Evolutionary conservation across 139 green algal species (phyloP).

Genomic region (Raphidocelis subcapitata): DNA sequence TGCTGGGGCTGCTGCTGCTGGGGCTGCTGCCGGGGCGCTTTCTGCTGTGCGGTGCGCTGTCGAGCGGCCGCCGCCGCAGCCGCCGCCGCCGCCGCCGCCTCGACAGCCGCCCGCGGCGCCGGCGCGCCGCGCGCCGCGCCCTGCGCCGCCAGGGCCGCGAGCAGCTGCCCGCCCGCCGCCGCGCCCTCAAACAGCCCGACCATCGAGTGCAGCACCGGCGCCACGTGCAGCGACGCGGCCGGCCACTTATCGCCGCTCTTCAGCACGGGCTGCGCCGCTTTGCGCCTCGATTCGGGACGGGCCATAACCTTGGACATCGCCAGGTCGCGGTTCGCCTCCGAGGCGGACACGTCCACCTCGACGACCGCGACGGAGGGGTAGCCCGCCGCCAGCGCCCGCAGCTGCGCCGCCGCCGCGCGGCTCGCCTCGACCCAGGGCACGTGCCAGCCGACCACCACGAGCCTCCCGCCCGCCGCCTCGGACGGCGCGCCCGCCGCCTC

Average conservation of each 20-base stretch:
- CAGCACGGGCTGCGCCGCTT: conserved; percentile 9
- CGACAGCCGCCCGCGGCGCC: background rate
- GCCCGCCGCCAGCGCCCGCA: conserved; percentile 29
- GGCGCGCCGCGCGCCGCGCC: too few relatives aligned
- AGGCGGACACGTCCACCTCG: conserved; percentile 48
- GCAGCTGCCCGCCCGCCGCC: conserved; percentile 15
- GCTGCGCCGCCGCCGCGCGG: background rate
- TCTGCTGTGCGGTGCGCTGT: background rate
- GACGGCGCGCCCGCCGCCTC: conserved; percentile 5
- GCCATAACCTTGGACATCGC: conserved; percentile 50
- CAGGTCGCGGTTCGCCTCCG: conserved; percentile 41
- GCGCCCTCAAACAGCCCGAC: conserved; percentile 18
- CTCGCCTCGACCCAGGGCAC: conserved; percentile 54
- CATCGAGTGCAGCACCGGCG: conserved; percentile 45
- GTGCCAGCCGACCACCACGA: conserved; percentile 56
- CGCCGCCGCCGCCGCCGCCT: background rate
- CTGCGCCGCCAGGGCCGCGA: background rate
- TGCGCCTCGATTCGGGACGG: background rate
- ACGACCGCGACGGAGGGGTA: conserved; percentile 31
- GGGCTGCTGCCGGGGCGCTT: background rate
- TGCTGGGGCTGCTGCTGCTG: conserved; percentile 26
- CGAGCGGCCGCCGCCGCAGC: conserved; percentile 5
- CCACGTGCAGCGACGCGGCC: conserved; percentile 51
- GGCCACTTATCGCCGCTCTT: conserved; percentile 57
- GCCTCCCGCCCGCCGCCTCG: background rate